Conservation (phyloP, 2,329 filamentous ascomycete genomes). For the Zymoseptoria pseudotritici region DNA sequence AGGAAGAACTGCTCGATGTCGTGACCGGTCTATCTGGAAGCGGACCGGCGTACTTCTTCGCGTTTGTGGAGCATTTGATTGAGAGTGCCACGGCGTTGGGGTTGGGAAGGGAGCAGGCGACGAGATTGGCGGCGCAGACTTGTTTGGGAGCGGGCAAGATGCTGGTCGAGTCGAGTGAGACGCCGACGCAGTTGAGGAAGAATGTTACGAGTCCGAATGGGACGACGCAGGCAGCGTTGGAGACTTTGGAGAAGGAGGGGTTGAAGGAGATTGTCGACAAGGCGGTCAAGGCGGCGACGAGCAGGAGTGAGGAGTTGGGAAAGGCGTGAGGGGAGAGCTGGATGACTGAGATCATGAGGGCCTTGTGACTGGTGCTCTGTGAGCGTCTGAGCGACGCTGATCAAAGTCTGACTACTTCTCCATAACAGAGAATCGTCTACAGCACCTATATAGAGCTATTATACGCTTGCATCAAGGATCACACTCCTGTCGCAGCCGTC, state of each 20-base stretch:
- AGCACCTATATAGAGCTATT: neutral
- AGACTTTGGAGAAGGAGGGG: constrained; percentile 21
- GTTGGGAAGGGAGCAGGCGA: constrained; percentile 20
- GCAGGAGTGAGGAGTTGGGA: constrained; percentile 20
- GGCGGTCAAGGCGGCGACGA: constrained; percentile 21
- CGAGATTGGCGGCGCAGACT: constrained; percentile 21
- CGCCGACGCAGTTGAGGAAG: constrained; percentile 21
- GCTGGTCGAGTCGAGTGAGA: constrained; percentile 19
- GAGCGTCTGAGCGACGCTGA: neutral
- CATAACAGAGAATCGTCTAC: neutral
- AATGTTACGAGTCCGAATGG: constrained; percentile 26
- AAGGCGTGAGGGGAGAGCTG: neutral
- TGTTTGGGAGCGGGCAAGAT: constrained; percentile 25
- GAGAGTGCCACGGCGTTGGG: constrained; percentile 20
- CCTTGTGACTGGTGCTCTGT: neutral
- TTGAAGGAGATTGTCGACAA: constrained; percentile 21
- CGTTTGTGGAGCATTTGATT: constrained; percentile 24
- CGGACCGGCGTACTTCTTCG: constrained; percentile 23
- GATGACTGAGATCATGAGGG: neutral
- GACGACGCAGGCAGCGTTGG: constrained; percentile 22
- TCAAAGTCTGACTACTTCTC: neutral
- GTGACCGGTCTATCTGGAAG: constrained; percentile 23
- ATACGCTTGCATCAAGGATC: neutral
- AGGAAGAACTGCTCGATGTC: constrained; percentile 22
- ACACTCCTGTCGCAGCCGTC: neutral